Percentiles rank a stretch among this genome's conserved stretches.
phyloP scores from a whole-genome alignment of 371 early-diverging fungal species.

The Apophysomyces ossiformis region DNA sequence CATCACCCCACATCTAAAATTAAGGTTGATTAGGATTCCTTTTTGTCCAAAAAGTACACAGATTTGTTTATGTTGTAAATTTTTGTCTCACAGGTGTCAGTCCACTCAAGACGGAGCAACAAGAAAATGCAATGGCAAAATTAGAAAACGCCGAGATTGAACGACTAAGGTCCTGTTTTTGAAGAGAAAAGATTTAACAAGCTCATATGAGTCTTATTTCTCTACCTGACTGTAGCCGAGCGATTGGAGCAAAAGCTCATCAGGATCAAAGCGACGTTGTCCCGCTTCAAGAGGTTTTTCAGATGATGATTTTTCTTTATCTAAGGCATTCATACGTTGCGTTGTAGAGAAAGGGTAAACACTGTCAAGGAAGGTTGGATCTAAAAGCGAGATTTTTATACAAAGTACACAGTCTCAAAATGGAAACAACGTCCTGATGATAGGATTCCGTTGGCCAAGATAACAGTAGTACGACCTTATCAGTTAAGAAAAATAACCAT shows the following conservation, averaged over 20 bases:
- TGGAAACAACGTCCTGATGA: too few species aligned
- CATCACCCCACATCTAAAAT: constrained; percentile 59
- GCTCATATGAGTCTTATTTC: background rate
- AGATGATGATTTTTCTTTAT: constrained; percentile 10
- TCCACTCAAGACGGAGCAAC: constrained; percentile 64
- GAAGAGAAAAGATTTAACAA: background rate
- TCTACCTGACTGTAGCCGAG: constrained; percentile 56
- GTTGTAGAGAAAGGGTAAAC: too few species aligned
- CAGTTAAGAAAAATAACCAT: too few species aligned
- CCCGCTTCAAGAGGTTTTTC: constrained; percentile 24
- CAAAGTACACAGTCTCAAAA: too few species aligned
- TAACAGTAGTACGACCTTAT: too few species aligned
- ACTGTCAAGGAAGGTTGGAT: too few species aligned
- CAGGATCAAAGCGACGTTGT: constrained; percentile 20
- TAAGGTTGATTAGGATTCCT: background rate
- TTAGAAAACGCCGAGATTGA: constrained; percentile 67
- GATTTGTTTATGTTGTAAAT: background rate
- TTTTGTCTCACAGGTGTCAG: constrained; percentile 47
- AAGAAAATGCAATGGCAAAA: constrained; percentile 69
- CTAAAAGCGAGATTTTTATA: too few species aligned
- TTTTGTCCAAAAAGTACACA: background rate
- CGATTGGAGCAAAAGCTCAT: constrained; percentile 43
- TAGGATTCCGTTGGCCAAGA: too few species aligned
- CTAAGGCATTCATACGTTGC: background rate
- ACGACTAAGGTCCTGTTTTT: constrained; percentile 64